Conservation (phyloP, 768 basidiomycete genomes). For the Cyathus striatus region DNA sequence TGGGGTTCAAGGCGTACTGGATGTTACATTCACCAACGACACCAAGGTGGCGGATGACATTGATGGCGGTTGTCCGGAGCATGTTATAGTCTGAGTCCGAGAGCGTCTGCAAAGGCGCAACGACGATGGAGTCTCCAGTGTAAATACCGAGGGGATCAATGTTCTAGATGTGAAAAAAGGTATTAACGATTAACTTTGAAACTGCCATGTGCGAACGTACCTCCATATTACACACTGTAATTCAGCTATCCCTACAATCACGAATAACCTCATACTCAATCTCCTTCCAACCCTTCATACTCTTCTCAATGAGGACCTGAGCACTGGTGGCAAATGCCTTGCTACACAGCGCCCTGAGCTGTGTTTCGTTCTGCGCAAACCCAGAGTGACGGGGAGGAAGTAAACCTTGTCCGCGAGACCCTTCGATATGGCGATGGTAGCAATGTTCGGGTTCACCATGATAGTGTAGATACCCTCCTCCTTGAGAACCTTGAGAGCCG, state of each 20-base stretch:
- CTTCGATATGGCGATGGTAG: constrained; percentile 95
- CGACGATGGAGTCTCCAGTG: constrained; percentile 97
- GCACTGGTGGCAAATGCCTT: constrained; percentile 98
- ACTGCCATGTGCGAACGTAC: constrained; percentile 38
- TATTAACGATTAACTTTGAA: constrained; percentile 1
- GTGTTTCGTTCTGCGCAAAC: constrained; percentile 89
- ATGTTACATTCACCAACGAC: constrained; percentile 99
- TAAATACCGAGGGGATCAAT: constrained; percentile 98
- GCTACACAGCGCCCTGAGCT: constrained; percentile 81
- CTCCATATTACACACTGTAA: constrained; percentile 99
- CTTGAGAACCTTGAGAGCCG: constrained; percentile 97
- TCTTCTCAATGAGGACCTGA: constrained; percentile 98
- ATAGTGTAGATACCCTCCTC: constrained; percentile 99
- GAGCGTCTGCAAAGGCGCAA: constrained; percentile 95
- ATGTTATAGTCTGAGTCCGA: constrained; percentile 99
- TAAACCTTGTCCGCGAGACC: constrained; percentile 99
- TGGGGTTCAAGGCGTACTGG: constrained; percentile 95
- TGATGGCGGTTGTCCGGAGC: constrained; percentile 96
- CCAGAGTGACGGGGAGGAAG: constrained; percentile 98
- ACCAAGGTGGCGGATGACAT: constrained; percentile 97
- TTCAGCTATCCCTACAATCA: constrained; percentile 97
- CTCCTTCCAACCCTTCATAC: constrained; percentile 99
- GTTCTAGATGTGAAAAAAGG: constrained; percentile 88
- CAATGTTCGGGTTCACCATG: constrained; percentile 98
- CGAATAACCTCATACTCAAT: constrained; percentile 99